These are phyloP conservation scores for Diplodia corticola DNA, from an alignment of 2,329 filamentous ascomycete genomes.

Conservation along the genomic window DNA sequence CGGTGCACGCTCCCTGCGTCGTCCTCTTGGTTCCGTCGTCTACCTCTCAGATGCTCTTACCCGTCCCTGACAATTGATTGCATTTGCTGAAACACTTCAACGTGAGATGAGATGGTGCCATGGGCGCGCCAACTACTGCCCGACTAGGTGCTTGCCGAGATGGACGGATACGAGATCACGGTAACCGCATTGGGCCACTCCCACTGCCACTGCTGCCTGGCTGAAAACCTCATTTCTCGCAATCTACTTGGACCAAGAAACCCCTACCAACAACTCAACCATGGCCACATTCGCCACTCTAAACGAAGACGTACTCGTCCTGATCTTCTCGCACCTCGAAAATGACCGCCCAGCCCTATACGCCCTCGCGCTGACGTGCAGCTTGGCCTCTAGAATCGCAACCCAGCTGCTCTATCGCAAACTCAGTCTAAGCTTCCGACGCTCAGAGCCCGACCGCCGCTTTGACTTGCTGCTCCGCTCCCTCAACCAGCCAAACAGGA, in stretches of 20 bases:
- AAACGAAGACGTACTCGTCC: background rate
- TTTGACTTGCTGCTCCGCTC: background rate
- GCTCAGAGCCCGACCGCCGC: background rate
- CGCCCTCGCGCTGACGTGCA: background rate
- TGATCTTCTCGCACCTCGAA: background rate
- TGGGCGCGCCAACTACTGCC: no score
- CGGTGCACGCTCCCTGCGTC: no score
- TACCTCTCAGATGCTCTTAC: no score
- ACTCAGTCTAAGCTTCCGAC: background rate
- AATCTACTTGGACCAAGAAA: background rate
- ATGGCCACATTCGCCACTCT: background rate
- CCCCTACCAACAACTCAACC: background rate
- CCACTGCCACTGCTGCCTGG: background rate
- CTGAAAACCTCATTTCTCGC: background rate
- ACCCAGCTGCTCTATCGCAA: background rate
- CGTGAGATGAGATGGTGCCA: no score
- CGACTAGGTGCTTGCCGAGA: no score
- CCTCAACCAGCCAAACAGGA: background rate
- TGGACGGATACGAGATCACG: no score
- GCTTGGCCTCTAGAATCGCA: background rate
- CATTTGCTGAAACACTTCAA: no score
- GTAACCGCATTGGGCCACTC: no score
- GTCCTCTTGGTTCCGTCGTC: no score
- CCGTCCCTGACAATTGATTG: no score
- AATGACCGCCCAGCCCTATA: background rate